These are phyloP conservation scores for Chlorociboria aeruginascens DNA, from an alignment of 495 filamentous ascomycete genomes.

Conservation along the genomic window DNA sequence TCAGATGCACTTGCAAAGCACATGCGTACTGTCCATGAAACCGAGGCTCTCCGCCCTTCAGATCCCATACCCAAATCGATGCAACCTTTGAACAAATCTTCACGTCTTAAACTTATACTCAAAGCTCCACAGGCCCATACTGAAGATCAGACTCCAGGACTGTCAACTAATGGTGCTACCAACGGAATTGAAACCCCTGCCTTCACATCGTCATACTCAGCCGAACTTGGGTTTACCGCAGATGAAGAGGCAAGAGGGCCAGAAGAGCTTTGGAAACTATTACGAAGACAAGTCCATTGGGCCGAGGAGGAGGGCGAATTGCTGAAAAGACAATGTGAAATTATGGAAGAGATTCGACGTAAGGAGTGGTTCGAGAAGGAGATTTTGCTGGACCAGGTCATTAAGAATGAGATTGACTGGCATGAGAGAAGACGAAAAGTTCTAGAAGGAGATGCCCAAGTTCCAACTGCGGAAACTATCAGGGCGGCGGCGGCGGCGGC, in stretches of 20 bases:
- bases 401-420: constrained; percentile 40
- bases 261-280: constrained; percentile 56
- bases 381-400: constrained; percentile 40
- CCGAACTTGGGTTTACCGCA: constrained; percentile 41
- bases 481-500: constrained; percentile 6
- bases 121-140: constrained; percentile 41
- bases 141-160: constrained; percentile 23
- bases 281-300: constrained; percentile 73
- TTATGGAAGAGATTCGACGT: constrained; percentile 52
- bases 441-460: neutral
- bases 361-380: constrained; percentile 84
- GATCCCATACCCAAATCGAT: constrained; percentile 66
- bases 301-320: constrained; percentile 55
- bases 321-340: constrained; percentile 51
- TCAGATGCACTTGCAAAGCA: constrained; percentile 96
- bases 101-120: constrained; percentile 53
- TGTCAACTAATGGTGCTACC: constrained; percentile 39
- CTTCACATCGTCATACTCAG: constrained; percentile 21
- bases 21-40: constrained; percentile 98
- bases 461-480: constrained; percentile 6
- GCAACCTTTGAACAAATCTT: constrained; percentile 43
- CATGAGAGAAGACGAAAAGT: constrained; percentile 31
- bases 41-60: constrained; percentile 78
- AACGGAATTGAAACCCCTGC: constrained; percentile 38
- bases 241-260: constrained; percentile 61